Percentiles rank a stretch among this genome's conserved stretches.
phyloP scores from a whole-genome alignment of 2,329 filamentous ascomycete species.

The Fusarium chlamydosporum region DNA sequence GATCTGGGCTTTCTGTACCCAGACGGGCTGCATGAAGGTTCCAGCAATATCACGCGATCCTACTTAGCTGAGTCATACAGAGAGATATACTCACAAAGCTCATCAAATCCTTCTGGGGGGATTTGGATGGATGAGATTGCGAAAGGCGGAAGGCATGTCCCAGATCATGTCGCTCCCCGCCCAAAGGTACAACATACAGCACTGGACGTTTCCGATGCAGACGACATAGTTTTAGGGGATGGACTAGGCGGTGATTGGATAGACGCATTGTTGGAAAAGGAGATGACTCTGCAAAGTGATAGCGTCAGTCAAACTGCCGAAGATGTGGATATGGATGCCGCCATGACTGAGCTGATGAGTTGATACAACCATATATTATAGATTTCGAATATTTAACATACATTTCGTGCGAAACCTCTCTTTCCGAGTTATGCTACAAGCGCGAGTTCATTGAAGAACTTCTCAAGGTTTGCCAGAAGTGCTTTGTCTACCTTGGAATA shows the following conservation, averaged over 20 bases:
- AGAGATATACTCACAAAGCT: background rate
- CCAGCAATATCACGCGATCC: background rate
- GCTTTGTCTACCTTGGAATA: background rate
- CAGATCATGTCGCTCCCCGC: background rate
- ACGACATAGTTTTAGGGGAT: background rate
- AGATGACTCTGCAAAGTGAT: background rate
- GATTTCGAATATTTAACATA: too few species aligned
- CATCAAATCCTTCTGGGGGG: background rate
- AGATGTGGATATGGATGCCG: background rate
- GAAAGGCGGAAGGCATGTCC: background rate
- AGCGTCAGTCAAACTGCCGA: background rate
- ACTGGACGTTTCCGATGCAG: background rate
- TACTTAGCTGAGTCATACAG: background rate
- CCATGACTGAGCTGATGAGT: too few species aligned
- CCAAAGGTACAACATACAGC: background rate
- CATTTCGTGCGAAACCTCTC: background rate
- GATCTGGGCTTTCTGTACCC: background rate
- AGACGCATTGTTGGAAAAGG: constrained; percentile 1
- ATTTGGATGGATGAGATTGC: background rate
- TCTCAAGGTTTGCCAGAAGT: background rate
- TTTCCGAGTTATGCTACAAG: background rate
- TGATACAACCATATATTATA: background rate
- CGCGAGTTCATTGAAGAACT: background rate
- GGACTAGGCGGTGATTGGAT: constrained; percentile 1
- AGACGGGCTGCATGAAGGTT: background rate